A percentile compares a stretch with the other conserved stretches of the same genome.
Conservation (phyloP, 768 basidiomycete species). For the Sutorius australiensis region DNA sequence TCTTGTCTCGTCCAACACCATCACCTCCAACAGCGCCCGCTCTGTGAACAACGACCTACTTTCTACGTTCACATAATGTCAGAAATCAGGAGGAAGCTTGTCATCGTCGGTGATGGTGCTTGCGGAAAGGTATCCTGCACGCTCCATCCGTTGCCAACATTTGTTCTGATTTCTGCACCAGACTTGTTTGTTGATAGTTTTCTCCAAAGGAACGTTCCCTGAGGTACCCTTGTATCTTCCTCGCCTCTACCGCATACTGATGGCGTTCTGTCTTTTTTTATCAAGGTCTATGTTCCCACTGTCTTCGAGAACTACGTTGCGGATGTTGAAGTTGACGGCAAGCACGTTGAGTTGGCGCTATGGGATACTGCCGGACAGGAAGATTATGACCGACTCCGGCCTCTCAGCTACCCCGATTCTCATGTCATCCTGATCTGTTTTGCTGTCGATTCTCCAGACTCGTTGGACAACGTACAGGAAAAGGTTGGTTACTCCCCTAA, state of each 20-base stretch:
- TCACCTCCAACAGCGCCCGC: slow-evolving; percentile 36
- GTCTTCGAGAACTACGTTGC: slow-evolving; percentile 99
- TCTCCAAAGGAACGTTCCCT: slow-evolving; percentile 95
- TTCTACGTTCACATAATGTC: slow-evolving; percentile 61
- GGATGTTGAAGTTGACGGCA: slow-evolving; percentile 97
- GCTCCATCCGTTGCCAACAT: slow-evolving; percentile 2
- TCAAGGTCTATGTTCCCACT: slow-evolving; percentile 96
- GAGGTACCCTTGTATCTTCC: slow-evolving; percentile 52
- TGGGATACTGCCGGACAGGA: slow-evolving; percentile 99
- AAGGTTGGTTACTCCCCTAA: slow-evolving; percentile 59
- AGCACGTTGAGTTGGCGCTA: slow-evolving; percentile 95
- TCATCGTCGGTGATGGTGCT: slow-evolving; percentile 98
- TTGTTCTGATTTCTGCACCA: slow-evolving; percentile 32
- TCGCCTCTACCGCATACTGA: slow-evolving; percentile 1
- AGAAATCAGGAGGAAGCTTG: slow-evolving; percentile 97
- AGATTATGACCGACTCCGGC: slow-evolving; percentile 97
- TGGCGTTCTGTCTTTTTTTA: neutral
- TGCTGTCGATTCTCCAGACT: slow-evolving; percentile 96
- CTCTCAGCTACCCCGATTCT: slow-evolving; percentile 98
- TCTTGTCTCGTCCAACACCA: slow-evolving; percentile 38
- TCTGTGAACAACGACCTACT: slow-evolving; percentile 29
- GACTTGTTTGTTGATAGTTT: slow-evolving; percentile 94
- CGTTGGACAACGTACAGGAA: slow-evolving; percentile 99
- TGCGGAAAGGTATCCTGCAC: slow-evolving; percentile 73
- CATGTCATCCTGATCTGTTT: slow-evolving; percentile 99